Evolutionary conservation across 352 stramenopile species (phyloP).

Genomic region (Pythium sp.): DNA sequence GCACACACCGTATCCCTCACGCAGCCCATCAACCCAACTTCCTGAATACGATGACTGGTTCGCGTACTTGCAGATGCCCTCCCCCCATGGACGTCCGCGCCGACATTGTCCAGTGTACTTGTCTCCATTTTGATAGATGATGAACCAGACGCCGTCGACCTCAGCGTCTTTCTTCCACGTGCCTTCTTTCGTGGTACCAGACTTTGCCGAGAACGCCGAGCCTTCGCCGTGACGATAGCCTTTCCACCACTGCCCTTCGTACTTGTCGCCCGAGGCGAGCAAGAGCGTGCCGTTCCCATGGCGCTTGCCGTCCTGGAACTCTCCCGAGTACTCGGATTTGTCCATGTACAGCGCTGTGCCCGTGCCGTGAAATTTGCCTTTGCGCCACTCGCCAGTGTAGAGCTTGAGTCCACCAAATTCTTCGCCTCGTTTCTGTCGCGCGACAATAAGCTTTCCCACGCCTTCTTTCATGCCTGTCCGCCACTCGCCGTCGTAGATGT

Average conservation of each 20-base stretch:
- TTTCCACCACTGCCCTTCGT: slow-evolving; percentile 78
- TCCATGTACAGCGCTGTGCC: slow-evolving; percentile 85
- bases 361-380: slow-evolving; percentile 62
- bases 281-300: slow-evolving; percentile 69
- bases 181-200: slow-evolving; percentile 62
- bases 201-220: slow-evolving; percentile 43
- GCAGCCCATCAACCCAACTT: slow-evolving; percentile 68
- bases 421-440: slow-evolving; percentile 18
- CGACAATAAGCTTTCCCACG: slow-evolving; percentile 55
- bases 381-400: slow-evolving; percentile 65
- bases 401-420: slow-evolving; percentile 50
- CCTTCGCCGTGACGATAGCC: slow-evolving; percentile 71
- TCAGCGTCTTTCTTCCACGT: slow-evolving; percentile 59
- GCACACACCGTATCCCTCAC: slow-evolving; percentile 75
- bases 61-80: slow-evolving; percentile 88
- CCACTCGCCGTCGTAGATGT: slow-evolving; percentile 77
- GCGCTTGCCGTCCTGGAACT: slow-evolving; percentile 65
- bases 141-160: slow-evolving; percentile 66
- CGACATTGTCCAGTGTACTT: slow-evolving; percentile 69
- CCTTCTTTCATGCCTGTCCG: slow-evolving; percentile 45
- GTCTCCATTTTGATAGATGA: slow-evolving; percentile 69
- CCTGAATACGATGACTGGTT: slow-evolving; percentile 91
- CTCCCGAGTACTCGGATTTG: slow-evolving; percentile 88
- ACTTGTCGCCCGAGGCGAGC: slow-evolving; percentile 40
- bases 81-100: slow-evolving; percentile 58